phyloP scores from a whole-genome alignment of 495 filamentous ascomycete species.

The Hypoxylon rickii region DNA sequence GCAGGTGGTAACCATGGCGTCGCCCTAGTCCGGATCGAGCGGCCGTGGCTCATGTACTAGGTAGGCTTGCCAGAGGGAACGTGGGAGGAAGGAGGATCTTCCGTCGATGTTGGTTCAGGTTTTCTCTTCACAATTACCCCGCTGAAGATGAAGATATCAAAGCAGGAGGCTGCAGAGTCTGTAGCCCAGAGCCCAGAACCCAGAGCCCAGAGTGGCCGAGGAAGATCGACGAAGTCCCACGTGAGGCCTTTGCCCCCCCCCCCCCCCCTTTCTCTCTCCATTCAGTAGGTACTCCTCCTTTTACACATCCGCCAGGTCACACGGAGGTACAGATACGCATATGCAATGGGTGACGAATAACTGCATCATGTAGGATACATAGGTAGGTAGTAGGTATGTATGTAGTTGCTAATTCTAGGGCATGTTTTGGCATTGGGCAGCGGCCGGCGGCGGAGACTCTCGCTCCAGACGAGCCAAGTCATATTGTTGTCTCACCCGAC shows the following conservation, averaged over 20 bases:
- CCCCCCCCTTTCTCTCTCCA: conserved; percentile 2
- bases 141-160: conserved; percentile 9
- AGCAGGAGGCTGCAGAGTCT: background rate
- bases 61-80: conserved; percentile 16
- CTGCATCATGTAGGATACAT: too few relatives aligned
- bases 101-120: conserved; percentile 23
- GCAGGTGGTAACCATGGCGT: background rate
- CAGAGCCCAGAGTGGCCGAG: conserved; percentile 2
- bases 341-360: conserved; percentile 31
- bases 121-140: conserved; percentile 20
- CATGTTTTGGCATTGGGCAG: conserved; percentile 27
- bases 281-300: too few relatives aligned
- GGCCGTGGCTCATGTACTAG: conserved; percentile 30
- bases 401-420: conserved; percentile 16
- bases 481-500: conserved; percentile 34
- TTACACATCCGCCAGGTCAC: conserved; percentile 9
- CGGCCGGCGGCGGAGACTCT: conserved; percentile 5
- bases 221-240: conserved; percentile 6
- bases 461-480: conserved; percentile 20
- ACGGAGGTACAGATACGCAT: conserved; percentile 23
- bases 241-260: conserved; percentile 1
- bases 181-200: background rate
- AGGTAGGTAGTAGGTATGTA: too few relatives aligned
- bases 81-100: conserved; percentile 12
- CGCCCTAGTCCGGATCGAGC: conserved; percentile 21